A percentile compares a stretch with the other conserved stretches of the same genome.
phyloP scores from a whole-genome alignment of 2,329 filamentous ascomycete species.

The Passalora sequoiae region DNA sequence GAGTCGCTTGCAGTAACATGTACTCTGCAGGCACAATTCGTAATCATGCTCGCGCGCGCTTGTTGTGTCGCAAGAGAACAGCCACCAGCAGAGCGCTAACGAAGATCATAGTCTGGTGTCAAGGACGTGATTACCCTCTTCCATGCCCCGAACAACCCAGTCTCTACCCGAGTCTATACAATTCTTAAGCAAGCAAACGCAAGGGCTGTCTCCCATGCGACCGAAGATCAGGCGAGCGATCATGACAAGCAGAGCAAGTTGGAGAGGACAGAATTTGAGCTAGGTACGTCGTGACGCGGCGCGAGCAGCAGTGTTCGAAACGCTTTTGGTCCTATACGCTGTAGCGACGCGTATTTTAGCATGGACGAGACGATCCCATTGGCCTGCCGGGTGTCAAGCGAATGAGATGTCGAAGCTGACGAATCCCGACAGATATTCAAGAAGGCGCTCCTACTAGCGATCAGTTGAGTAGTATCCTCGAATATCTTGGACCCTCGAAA shows the following conservation, averaged over 20 bases:
- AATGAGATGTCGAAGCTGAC: no score
- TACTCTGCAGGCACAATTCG: no score
- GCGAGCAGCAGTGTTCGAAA: background rate
- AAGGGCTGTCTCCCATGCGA: slow-evolving; percentile 61
- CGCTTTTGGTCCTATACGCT: no score
- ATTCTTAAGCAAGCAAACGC: slow-evolving; percentile 77
- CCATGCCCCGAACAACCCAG: slow-evolving; percentile 70
- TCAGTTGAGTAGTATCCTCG: slow-evolving; percentile 76
- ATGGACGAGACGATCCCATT: no score
- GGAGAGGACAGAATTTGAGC: slow-evolving; percentile 69
- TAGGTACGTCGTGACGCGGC: slow-evolving; percentile 40
- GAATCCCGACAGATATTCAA: slow-evolving; percentile 62
- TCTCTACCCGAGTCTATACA: slow-evolving; percentile 67
- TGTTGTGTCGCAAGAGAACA: no score
- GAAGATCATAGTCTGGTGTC: slow-evolving; percentile 35
- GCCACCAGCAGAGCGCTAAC: no score
- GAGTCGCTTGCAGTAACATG: slow-evolving; percentile 12
- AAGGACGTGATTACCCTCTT: slow-evolving; percentile 91
- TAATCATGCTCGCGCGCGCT: no score
- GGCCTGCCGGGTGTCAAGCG: no score
- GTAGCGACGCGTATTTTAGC: no score
- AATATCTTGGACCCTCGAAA: slow-evolving; percentile 66
- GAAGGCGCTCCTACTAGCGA: slow-evolving; percentile 74
- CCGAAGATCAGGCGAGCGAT: slow-evolving; percentile 68
- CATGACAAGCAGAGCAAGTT: slow-evolving; percentile 56